These are phyloP conservation scores for Baorangia bicolor DNA, from an alignment of 768 basidiomycete genomes.

Conservation along the genomic window DNA sequence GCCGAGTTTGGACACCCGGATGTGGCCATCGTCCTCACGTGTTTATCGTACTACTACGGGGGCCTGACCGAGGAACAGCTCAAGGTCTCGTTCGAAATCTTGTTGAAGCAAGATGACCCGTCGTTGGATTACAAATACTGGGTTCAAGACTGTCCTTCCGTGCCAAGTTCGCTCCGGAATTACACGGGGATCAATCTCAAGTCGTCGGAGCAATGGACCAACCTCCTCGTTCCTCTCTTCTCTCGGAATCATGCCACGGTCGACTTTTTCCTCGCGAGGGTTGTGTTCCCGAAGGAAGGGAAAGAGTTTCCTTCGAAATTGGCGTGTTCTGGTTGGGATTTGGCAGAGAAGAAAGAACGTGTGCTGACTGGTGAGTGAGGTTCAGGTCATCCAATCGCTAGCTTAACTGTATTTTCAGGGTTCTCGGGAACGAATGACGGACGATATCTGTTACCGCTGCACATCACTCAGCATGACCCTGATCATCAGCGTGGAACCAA, in stretches of 20 bases:
- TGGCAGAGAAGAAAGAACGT: too few relatives aligned
- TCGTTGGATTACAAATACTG: conserved; percentile 41
- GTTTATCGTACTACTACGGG: conserved; percentile 48
- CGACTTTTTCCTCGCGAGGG: conserved; percentile 45
- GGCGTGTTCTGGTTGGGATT: too few relatives aligned
- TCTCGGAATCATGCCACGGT: conserved; percentile 37
- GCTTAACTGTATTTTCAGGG: not conserved
- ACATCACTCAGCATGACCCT: conserved; percentile 30
- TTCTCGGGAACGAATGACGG: conserved; percentile 61
- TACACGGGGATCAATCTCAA: conserved; percentile 43
- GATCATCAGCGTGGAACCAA: conserved; percentile 28
- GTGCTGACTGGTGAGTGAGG: conserved; percentile 9
- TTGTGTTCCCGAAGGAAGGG: conserved; percentile 51
- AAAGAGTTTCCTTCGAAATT: conserved; percentile 49
- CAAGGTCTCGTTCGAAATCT: conserved; percentile 34
- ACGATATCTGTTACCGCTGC: conserved; percentile 23
- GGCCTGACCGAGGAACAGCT: conserved; percentile 44
- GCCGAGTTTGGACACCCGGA: conserved; percentile 58
- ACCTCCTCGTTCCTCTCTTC: conserved; percentile 36
- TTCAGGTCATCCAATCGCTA: too few relatives aligned
- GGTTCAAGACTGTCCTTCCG: conserved; percentile 22
- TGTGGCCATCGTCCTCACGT: conserved; percentile 44
- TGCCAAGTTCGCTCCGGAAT: conserved; percentile 33
- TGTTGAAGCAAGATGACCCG: conserved; percentile 43
- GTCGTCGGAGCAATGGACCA: conserved; percentile 34